Base-by-base conservation (phyloP, 192 early-diverging fungal species). In the Paraglomus occultum region DNA sequence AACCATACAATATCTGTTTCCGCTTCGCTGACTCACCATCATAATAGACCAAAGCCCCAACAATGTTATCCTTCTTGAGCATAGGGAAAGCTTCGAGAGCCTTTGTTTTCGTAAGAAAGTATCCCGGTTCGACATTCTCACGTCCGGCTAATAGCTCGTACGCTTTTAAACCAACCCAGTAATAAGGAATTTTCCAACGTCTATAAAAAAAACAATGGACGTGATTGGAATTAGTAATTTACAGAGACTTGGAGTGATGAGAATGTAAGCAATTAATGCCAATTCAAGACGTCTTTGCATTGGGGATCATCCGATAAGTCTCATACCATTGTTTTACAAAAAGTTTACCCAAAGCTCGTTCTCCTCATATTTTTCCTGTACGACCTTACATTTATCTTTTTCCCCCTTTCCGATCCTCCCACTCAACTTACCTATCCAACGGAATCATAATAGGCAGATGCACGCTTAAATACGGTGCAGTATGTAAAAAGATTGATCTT, bases 161-260 rank as follows among this genome's bases (percentile, higher is more conserved):
- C 60, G 86, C 90, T 69, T 98, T 98, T 70, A 89, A 90, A 17
- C 96, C 96, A 44, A 86, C 86, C 91, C 91, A 98, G 70, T 93
- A 98, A 75, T 98, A 98, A 59, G 95, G 95, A 23, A 98, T 77
- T 79, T 98, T 92, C 94, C 95, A 98, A 90, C 90, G 93, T 67
- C 89, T 91, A 75, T 31, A 48, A 14, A 46, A 54, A 18, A 75
- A 11, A 58, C 49, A 50, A 67, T 53, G 8, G 20, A 11, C 20
- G 49, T 17, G 17, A 58, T 40, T 51, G n/a, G 12, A 68, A 55
- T 44, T 23, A 40, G 10, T 51, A 40, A 55, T 45, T 45, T 44
- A 38, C 31, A 20, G 15, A 44, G 59, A 17, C 44, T 17, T 11
- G 0, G 2, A n/a, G 6, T 23, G 22, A 4, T 6, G 50, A 47